Evolutionary conservation across 371 early-diverging fungal genomes (phyloP), one percentile per base, ranked within the genome.

Genomic region (Chytridium lagenaria): DNA sequence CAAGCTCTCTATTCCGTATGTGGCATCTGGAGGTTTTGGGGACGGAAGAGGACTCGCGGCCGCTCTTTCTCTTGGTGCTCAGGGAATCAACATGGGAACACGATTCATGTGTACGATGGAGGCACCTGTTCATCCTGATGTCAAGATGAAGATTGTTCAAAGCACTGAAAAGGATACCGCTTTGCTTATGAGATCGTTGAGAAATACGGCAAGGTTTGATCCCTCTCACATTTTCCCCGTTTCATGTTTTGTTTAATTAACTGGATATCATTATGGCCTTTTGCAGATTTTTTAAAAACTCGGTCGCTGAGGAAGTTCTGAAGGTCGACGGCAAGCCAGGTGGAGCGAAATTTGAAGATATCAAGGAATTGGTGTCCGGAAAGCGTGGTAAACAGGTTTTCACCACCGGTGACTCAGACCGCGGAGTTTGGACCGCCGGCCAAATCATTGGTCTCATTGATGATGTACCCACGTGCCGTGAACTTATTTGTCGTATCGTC

Each of bases 11-110:
- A 77, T 92, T 55, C 91, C 91, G 15, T 88, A 90, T 68, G 74
- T 94, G 72, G 93, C 93, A 0, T 91, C 92, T 2, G 94, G 94
- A 26, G 94, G 94, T 31, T 87, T 94, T 70, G 90, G 90, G 49
- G 89, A 88, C 78, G 90, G 90, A n/a, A 81, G 88, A 30, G 92
- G 92, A 57, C 82, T 91, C 38, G 90, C 87, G 34, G 92, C 92
- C n/a, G 90, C 90, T 0, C 80, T 92, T 31, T 86, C 90, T 0
- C 73, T 93, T 55, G 94, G 94, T 0, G 93, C 93, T 10, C 84
- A 89, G 30, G 91, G 90, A 51, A 77, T 91, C 78, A 91, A 91
- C 80, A 92, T 92, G 93, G 79, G 92, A 39, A 92, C 93, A 1
- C 90, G 93, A 22, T 93, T 93, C 85, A 89, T 93, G 91, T 90